A percentile compares a stretch with the other conserved stretches of the same genome.
Evolutionary conservation across 345 rosid genomes (phyloP).

Genomic region (Noccaea caerulescens): DNA sequence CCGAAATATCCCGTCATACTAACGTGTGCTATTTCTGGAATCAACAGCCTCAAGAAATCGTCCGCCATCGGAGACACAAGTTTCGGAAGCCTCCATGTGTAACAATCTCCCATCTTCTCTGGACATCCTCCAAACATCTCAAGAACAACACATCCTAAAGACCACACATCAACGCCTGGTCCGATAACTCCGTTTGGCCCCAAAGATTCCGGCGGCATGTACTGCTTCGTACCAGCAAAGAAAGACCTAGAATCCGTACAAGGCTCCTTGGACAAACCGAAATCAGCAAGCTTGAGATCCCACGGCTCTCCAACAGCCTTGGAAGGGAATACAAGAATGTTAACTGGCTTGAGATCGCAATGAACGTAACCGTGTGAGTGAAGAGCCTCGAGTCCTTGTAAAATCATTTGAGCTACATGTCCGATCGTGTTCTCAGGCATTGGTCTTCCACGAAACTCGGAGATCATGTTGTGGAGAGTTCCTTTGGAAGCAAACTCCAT

Average conservation of each 20-base stretch:
- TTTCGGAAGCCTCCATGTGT: constrained; percentile 2
- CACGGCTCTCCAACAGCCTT: neutral
- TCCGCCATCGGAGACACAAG: constrained; percentile 2
- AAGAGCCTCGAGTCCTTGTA: constrained; percentile 28
- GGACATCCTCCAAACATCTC: constrained; percentile 33
- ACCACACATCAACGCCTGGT: constrained; percentile 30
- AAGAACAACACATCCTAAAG: constrained; percentile 28
- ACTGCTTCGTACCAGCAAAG: constrained; percentile 4
- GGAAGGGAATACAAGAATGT: constrained; percentile 23
- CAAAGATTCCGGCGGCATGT: constrained; percentile 8
- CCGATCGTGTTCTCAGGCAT: too few relatives aligned
- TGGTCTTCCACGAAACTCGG: too few relatives aligned
- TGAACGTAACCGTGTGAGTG: constrained; percentile 27
- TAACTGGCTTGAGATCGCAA: constrained; percentile 26
- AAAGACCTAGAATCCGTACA: constrained; percentile 7
- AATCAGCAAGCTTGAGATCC: constrained; percentile 31
- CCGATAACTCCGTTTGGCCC: neutral
- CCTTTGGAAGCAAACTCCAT: too few relatives aligned
- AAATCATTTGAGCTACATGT: constrained; percentile 26
- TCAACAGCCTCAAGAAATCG: constrained; percentile 19
- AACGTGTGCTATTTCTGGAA: too few relatives aligned
- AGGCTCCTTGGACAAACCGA: constrained; percentile 28
- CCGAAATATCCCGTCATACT: too few relatives aligned
- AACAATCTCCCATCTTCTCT: neutral
- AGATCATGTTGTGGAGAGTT: too few relatives aligned